Base-by-base conservation (phyloP, 1,284 basidiomycete species). In the Agaricales sp. region DNA sequence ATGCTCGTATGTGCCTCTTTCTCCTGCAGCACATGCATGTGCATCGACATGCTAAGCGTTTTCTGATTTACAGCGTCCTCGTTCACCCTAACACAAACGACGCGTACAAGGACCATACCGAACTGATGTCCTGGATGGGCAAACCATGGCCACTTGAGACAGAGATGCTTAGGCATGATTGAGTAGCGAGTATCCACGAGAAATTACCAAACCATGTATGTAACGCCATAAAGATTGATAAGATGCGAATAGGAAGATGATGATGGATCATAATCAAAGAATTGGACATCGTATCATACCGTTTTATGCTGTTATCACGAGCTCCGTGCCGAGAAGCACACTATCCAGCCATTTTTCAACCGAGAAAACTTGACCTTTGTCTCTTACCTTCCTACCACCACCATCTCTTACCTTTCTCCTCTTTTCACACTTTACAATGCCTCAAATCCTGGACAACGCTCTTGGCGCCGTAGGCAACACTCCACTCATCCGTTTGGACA, bases 381-480 rank as follows among this genome's bases (percentile, higher is more conserved):
- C 23, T 49, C 39, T 45, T 46, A 55, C 47, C 49, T 35, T 43
- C 41, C 41, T 43, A 16, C 41, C 41, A 21, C 20, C 41, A 16
- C 41, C 41, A 43, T 11, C 13, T 21, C 41, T 21, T 43, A 8
- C 13, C 41, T 19, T 8, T 43, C 41, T 19, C 41, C 41, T 11
- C 41, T 43, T 11, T n/a, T 11, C n/a, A n/a, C 41, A 8, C 41
- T 21, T 19, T 44, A 65, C 67, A 66, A 55, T 64, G 47, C 59
- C 65, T 26, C 71, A 66, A 16, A 74, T 96, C 45, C 74, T 93
- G 45, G 76, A 87, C 56, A 82, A 73, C 35, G 89, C 87, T 3
- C 79, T 95, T 48, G 87, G 80, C 44, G 90, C 89, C 13, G 82
- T 98, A 20, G 94, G 94, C 3, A 75, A 91, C 58, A 98, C 95